Base-by-base conservation (phyloP, 805 yeast genomes). In the Candida palmyrensis region DNA sequence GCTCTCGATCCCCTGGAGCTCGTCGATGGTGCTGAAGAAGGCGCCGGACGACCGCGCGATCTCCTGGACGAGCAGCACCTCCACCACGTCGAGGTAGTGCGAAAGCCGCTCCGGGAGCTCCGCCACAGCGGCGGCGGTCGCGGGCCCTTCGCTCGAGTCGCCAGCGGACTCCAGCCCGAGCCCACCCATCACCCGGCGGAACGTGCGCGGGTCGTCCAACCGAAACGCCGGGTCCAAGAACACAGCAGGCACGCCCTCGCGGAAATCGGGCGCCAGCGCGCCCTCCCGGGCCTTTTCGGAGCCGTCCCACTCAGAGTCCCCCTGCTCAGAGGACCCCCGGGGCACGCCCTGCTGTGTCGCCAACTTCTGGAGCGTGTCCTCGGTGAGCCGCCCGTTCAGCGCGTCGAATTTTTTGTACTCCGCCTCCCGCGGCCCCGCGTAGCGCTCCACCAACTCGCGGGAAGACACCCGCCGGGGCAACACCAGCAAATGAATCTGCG, bases 141-240 rank as follows among this genome's bases (percentile, higher is more conserved):
- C 66, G 10, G 75, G 50, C 35, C 31, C 54, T 14, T 43, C 53
- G 35, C 57, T 54, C 5, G 55, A 43, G 10, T 45, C 38, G 14
- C 41, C 39, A 8, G 35, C 26, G 7, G 43, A 46, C 6, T 44
- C 37, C 25, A 55, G 51, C 13, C 65, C 52, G 5, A 62, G 38
- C 25, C 72, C 73, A 27, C 79, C 87, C 10, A 83, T 69, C 2
- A 89, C 95, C 38, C 73, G 66, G 35, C 79, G 77, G 54, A 90
- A 90, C 1, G 80, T 70, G 36, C 96, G 69, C 5, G 96, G 96
- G 51, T 92, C 87, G 46, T 92, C 97, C 25, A 92, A 66, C 42
- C 85, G 69, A 57, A 92, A 92, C 25, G 77, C 72, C 6, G 72
- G 64, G 17, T 72, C 73, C 41, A 82, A 78, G 46, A 74, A 92